phyloP scores from a whole-genome alignment of 2,329 filamentous ascomycete genomes.

The Colletotrichum tropicale region DNA sequence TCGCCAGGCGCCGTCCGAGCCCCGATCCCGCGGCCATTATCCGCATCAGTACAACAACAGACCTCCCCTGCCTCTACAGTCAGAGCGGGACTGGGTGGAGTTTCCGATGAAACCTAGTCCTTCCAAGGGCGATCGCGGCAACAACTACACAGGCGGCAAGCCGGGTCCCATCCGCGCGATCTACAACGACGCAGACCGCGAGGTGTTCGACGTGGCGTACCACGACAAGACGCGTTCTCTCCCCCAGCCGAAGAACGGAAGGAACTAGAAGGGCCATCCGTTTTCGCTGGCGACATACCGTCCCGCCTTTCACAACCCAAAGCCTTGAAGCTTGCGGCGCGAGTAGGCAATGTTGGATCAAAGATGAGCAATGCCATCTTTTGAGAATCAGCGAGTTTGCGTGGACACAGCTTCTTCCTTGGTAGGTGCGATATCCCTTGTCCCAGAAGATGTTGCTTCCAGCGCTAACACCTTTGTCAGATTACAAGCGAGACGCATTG shows the following conservation, averaged over 20 bases:
- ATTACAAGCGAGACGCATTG: not conserved
- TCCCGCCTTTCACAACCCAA: not conserved
- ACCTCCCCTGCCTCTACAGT: not conserved
- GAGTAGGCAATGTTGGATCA: not conserved
- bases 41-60: not conserved
- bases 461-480: not conserved
- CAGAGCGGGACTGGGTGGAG: rapidly evolving
- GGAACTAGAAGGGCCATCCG: rapidly evolving
- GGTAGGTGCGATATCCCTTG: not conserved
- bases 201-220: not conserved
- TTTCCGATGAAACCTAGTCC: not conserved
- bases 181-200: not conserved
- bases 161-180: not conserved
- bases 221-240: not conserved
- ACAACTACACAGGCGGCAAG: not conserved
- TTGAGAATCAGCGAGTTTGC: not conserved
- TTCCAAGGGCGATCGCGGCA: not conserved
- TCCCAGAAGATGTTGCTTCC: not conserved
- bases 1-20: not conserved
- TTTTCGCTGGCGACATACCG: not conserved
- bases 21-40: not conserved
- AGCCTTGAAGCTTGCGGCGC: not conserved
- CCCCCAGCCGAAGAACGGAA: rapidly evolving
- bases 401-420: not conserved
- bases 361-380: not conserved